Percentiles rank a stretch among this genome's conserved stretches.
Conservation (phyloP, 2,329 filamentous ascomycete species). For the Parasarocladium wereldwijsianum region DNA sequence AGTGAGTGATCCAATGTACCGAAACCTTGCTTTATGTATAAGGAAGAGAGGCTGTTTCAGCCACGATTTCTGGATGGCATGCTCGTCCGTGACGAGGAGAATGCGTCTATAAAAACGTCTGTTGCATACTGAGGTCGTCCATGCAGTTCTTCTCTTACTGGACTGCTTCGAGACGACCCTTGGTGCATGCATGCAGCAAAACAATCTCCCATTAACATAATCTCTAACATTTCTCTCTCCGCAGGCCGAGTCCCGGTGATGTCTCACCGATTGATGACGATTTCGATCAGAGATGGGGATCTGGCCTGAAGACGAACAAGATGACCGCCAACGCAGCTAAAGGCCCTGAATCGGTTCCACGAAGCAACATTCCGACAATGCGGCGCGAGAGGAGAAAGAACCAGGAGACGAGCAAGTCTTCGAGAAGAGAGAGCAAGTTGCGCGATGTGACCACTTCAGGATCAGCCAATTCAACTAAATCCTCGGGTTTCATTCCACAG, state of each 20-base stretch:
- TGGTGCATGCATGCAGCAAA: no score
- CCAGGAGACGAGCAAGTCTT: conserved; percentile 21
- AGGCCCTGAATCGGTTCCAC: neutral
- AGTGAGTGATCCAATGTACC: conserved; percentile 1
- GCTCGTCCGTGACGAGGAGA: no score
- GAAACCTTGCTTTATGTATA: no score
- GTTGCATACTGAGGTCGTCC: no score
- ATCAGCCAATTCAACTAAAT: neutral
- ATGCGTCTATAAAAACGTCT: no score
- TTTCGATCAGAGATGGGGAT: conserved; percentile 11
- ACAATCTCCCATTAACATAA: neutral
- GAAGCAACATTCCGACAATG: conserved; percentile 34
- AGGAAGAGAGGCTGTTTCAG: no score
- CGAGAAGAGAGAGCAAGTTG: conserved; percentile 18
- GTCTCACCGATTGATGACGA: conserved; percentile 40
- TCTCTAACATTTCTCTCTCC: conserved; percentile 4
- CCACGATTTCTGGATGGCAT: no score
- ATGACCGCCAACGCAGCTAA: conserved; percentile 11
- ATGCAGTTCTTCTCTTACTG: no score
- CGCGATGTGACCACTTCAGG: conserved; percentile 10
- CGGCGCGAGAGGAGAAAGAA: conserved; percentile 34
- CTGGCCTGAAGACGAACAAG: conserved; percentile 1
- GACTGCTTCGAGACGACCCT: no score
- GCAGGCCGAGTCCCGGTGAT: conserved; percentile 17
- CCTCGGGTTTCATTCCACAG: neutral